Evolutionary conservation across 192 early-diverging fungal species (phyloP), one percentile per base, ranked within the genome.

Genomic region (Dissophora ornata): DNA sequence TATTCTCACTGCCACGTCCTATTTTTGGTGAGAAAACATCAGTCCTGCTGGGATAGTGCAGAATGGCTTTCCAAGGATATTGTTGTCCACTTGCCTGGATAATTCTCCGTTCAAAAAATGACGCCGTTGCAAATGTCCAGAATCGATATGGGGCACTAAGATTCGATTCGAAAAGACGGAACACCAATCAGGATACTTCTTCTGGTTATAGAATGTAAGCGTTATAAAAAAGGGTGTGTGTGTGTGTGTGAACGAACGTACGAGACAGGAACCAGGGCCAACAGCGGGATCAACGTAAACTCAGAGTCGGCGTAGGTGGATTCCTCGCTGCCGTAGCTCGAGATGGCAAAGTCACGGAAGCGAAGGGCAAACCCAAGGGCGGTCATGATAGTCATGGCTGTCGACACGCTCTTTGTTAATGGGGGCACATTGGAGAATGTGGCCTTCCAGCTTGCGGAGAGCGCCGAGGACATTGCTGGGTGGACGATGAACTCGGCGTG

Each of bases 371-470:
- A 16, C 0, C 63, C 70, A 0, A 81, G 24, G 29, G 63, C 26
- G 8, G 81, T 78, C 46, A 69, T 68, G 26, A 77, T 29, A 3
- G 82, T 53, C 45, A 81, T 59, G 16, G 67, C 64, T 22, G 80
- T 74, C 13, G 78, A 49, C n/a, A 85, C 45, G 22, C 58, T 52
- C 55, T 78, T 85, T 64, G 84, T 85, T 18, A 83, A 51, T 13
- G 81, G 56, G 22, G 84, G 84, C 40, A 85, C 81, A 63, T 81
- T 85, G 10, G 63, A 65, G 52, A 82, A 30, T 32, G 66, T 60
- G 18, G 71, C 41, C 42, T 53, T 45, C 71, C 71, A 75, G 42
- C 36, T 60, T 10, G 71, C 32, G 10, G 57, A 26, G 12, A 34
- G 22, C 21, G 38, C 50, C 30, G 63, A 62, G n/a, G 70, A 47